Evolutionary conservation across 495 filamentous ascomycete genomes (phyloP), one percentile per base, ranked within the genome.

Genomic region (Neurospora africana): DNA sequence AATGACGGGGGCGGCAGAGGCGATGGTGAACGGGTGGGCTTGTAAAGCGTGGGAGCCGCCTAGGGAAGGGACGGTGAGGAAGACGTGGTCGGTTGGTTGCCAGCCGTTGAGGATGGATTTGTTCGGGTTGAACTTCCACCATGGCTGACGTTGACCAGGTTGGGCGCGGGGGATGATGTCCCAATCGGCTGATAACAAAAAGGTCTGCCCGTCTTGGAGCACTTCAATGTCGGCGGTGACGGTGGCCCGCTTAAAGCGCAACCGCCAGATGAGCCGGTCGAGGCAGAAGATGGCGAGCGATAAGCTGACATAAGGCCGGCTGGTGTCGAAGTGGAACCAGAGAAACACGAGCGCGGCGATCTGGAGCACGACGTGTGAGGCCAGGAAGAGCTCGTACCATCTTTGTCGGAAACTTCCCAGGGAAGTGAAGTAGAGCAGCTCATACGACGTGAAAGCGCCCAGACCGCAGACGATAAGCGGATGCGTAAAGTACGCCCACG

Each of bases 21-120:
- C 84, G 70, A 91, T 88, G 5, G 87, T 89, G 74, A 90, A 90
- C 0, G 88, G 89, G 73, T 91, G 89, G 1, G 84, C 81, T 80
- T 82, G 89, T 79, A 72, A 73, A 13, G 44, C 11, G 37, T 76
- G 75, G 8, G 70, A 87, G 44, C 44, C 67, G 3, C 82, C 82
- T 5, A 90, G 78, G 1, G 78, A 76, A 0, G 88, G 89, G 0
- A 90, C 78, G 13, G 85, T 84, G 39, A 90, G 72, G 76, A 90
- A 89, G 68, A 87, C 82, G 75, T 90, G 89, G 68, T 89, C 86
- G 5, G 86, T 86, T 6, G 87, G 82, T 7, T 78, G 74, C 87
- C 88, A 90, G 36, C 88, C 87, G 40, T 83, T 69, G 3, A 76
- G 76, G 65, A 89, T 82, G 36, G 78, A 81, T 23, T 78, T 77